These are phyloP conservation scores for Nicotiana otophora DNA, from an alignment of 257 asterid genomes.

Conservation along the genomic window DNA sequence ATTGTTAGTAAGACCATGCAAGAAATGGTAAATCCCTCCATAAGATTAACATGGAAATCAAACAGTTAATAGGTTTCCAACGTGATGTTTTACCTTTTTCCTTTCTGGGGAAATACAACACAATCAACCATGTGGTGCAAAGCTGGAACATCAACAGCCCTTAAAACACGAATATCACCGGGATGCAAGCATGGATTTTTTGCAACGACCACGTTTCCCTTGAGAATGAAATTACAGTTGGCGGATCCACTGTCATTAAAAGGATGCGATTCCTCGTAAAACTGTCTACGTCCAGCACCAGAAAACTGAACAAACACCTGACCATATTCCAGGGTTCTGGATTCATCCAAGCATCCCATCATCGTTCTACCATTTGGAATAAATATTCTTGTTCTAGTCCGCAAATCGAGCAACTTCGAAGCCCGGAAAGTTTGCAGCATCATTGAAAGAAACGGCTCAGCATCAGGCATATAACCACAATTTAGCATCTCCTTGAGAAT, in stretches of 20 bases:
- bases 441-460: conserved; percentile 83
- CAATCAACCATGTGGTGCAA: conserved; percentile 91
- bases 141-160: conserved; percentile 49
- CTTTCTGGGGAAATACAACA: conserved; percentile 74
- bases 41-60: not conserved
- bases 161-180: conserved; percentile 79
- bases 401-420: conserved; percentile 65
- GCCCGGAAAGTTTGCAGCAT: conserved; percentile 75
- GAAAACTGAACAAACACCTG: conserved; percentile 74
- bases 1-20: not conserved
- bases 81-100: conserved; percentile 45
- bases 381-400: conserved; percentile 56
- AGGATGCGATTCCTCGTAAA: conserved; percentile 23
- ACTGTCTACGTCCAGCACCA: conserved; percentile 29
- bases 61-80: not conserved
- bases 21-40: not conserved
- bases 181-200: conserved; percentile 97
- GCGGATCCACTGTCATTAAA: conserved; percentile 15
- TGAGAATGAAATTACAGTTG: conserved; percentile 16
- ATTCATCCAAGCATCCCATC: conserved; percentile 97
- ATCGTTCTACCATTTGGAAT: conserved; percentile 59
- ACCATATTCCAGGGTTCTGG: conserved; percentile 68
- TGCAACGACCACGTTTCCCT: conserved; percentile 69
- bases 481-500: conserved; percentile 75
- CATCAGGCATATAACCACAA: conserved; percentile 79